A percentile compares a stretch with the other conserved stretches of the same genome.
Evolutionary conservation across 2,329 filamentous ascomycete genomes (phyloP).

Genomic region (Kalaharituber pfeilii): DNA sequence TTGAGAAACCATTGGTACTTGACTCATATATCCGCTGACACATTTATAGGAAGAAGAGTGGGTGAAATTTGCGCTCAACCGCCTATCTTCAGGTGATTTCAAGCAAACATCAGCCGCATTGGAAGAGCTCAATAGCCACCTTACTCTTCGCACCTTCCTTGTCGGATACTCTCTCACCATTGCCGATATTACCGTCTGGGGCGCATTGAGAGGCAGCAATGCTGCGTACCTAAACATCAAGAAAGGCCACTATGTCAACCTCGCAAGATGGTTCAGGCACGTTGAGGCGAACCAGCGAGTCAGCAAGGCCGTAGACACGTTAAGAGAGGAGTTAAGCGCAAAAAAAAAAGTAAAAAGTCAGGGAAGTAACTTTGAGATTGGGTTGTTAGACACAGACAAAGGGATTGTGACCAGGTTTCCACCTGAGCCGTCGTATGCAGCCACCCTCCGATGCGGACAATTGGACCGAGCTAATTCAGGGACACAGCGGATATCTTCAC

Average conservation of each 20-base stretch:
- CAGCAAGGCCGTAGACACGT: slow-evolving; percentile 49
- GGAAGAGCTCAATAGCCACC: slow-evolving; percentile 64
- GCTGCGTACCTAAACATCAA: slow-evolving; percentile 67
- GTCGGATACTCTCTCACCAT: slow-evolving; percentile 62
- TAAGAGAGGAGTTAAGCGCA: slow-evolving; percentile 50
- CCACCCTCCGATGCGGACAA: slow-evolving; percentile 1
- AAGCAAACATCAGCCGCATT: slow-evolving; percentile 63
- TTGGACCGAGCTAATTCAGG: slow-evolving; percentile 2
- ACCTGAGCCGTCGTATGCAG: slow-evolving; percentile 67
- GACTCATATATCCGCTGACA: background rate
- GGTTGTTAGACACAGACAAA: slow-evolving; percentile 64
- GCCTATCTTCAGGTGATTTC: slow-evolving; percentile 48
- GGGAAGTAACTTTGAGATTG: slow-evolving; percentile 78
- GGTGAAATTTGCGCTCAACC: slow-evolving; percentile 36
- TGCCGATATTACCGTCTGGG: slow-evolving; percentile 67
- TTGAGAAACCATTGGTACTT: background rate
- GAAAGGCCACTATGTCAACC: slow-evolving; percentile 55
- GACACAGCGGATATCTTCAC: slow-evolving; percentile 56
- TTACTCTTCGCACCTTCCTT: slow-evolving; percentile 72
- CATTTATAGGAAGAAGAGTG: slow-evolving; percentile 33
- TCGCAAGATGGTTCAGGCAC: slow-evolving; percentile 74
- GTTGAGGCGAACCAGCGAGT: slow-evolving; percentile 68
- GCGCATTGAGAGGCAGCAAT: slow-evolving; percentile 56
- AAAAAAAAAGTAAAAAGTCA: slow-evolving; percentile 54
- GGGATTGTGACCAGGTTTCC: slow-evolving; percentile 86